Percentiles rank a stretch among this genome's conserved stretches.
Evolutionary conservation across 495 filamentous ascomycete genomes (phyloP).

Genomic region (Wilcoxina mikolae): DNA sequence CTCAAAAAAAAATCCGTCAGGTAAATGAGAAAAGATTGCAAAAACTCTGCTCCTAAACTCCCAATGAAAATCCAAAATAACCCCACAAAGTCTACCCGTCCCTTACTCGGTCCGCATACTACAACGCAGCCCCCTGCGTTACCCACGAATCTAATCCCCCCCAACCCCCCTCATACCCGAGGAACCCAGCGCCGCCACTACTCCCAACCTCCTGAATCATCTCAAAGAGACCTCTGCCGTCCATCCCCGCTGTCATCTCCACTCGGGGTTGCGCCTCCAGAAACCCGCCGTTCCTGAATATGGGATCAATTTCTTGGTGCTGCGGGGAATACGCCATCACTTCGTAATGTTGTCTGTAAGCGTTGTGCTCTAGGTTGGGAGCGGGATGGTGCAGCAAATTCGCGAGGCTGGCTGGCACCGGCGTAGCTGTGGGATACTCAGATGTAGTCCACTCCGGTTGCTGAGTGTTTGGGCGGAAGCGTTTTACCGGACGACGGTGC

Average conservation of each 20-base stretch:
- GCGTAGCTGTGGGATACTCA: background rate
- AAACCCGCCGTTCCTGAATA: background rate
- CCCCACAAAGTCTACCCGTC: too few species aligned
- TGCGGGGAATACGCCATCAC: background rate
- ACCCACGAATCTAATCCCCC: too few species aligned
- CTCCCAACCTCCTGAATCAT: constrained; percentile 24
- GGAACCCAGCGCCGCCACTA: constrained; percentile 6
- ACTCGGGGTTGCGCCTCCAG: constrained; percentile 3
- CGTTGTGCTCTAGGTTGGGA: constrained; percentile 2
- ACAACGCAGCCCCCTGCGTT: too few species aligned
- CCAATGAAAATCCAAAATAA: too few species aligned
- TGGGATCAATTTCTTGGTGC: constrained; percentile 14
- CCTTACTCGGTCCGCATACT: too few species aligned
- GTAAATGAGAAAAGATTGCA: too few species aligned
- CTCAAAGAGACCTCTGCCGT: constrained; percentile 20
- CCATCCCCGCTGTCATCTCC: constrained; percentile 18
- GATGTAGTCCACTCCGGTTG: background rate
- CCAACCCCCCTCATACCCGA: too few species aligned
- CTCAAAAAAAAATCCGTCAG: too few species aligned
- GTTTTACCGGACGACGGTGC: background rate
- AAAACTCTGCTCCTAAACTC: too few species aligned
- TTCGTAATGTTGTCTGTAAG: constrained; percentile 2
- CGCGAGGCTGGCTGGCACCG: constrained; percentile 31
- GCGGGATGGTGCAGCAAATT: constrained; percentile 31
- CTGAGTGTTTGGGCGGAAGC: background rate